These are phyloP conservation scores for Periconia digitata DNA, from an alignment of 2,329 filamentous ascomycete species.

Conservation along the genomic window DNA sequence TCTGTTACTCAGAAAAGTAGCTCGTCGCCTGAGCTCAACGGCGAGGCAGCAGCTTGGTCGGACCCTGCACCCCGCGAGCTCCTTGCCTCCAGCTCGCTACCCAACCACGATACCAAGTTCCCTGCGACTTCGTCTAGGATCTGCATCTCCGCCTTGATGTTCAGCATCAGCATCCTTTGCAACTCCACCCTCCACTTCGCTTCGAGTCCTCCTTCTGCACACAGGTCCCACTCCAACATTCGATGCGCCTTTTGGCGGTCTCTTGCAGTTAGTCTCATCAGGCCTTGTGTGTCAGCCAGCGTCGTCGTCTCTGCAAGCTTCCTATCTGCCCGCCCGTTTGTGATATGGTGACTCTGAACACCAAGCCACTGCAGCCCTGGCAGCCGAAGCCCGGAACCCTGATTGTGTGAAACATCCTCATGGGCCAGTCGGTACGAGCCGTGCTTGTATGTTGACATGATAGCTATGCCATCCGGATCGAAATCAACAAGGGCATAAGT, in stretches of 20 bases:
- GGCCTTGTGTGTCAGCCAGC: constrained; percentile 37
- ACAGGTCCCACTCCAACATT: constrained; percentile 53
- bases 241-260: constrained; percentile 62
- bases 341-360: constrained; percentile 44
- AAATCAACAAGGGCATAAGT: constrained; percentile 71
- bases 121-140: constrained; percentile 55
- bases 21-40: constrained; percentile 24
- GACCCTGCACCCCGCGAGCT: constrained; percentile 7
- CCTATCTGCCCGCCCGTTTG: constrained; percentile 15
- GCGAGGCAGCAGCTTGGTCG: constrained; percentile 2
- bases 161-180: constrained; percentile 73
- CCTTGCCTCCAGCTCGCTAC: constrained; percentile 18
- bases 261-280: constrained; percentile 54
- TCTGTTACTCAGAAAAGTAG: constrained; percentile 26
- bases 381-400: constrained; percentile 36
- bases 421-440: constrained; percentile 66
- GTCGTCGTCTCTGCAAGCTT: constrained; percentile 11
- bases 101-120: constrained; percentile 36
- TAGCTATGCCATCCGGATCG: constrained; percentile 75
- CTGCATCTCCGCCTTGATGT: constrained; percentile 77
- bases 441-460: constrained; percentile 72
- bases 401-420: constrained; percentile 53
- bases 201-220: constrained; percentile 36
- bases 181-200: constrained; percentile 57
- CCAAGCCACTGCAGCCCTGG: constrained; percentile 67